These are phyloP conservation scores for Linnemannia schmuckeri DNA, from an alignment of 192 early-diverging fungal genomes.

Conservation along the genomic window DNA sequence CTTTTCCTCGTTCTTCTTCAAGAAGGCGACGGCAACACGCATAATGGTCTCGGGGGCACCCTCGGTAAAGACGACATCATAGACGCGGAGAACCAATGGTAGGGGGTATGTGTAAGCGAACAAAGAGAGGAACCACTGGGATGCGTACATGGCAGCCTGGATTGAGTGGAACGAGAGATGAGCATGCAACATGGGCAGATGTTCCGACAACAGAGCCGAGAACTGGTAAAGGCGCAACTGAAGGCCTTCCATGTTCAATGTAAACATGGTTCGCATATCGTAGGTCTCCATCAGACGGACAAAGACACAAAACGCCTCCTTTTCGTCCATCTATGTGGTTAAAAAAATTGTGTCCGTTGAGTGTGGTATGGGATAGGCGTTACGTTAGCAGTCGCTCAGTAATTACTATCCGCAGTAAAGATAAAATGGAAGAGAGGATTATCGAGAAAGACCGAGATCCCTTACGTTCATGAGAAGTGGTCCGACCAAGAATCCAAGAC, in stretches of 20 bases:
- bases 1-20: slow-evolving; percentile 83
- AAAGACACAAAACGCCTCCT: slow-evolving; percentile 94
- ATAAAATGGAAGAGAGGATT: too few relatives aligned
- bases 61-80: slow-evolving; percentile 94
- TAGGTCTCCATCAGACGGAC: slow-evolving; percentile 96
- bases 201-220: slow-evolving; percentile 78
- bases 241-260: slow-evolving; percentile 94
- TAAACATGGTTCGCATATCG: slow-evolving; percentile 92
- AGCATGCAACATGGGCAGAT: slow-evolving; percentile 79
- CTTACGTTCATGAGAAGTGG: slow-evolving; percentile 92
- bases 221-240: slow-evolving; percentile 93
- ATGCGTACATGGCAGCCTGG: slow-evolving; percentile 91
- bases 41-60: slow-evolving; percentile 91
- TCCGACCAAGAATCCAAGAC: slow-evolving; percentile 94
- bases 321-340: slow-evolving; percentile 85
- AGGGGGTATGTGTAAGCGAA: slow-evolving; percentile 98
- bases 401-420: not conserved
- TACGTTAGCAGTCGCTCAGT: not conserved
- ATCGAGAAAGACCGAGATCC: not conserved
- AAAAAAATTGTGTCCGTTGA: too few relatives aligned
- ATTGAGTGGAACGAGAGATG: slow-evolving; percentile 84
- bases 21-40: slow-evolving; percentile 88
- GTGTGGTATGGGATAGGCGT: not conserved
- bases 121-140: slow-evolving; percentile 97
- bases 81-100: slow-evolving; percentile 88